Base-by-base conservation (phyloP, 805 yeast genomes). In the Metschnikowia orientalis region DNA sequence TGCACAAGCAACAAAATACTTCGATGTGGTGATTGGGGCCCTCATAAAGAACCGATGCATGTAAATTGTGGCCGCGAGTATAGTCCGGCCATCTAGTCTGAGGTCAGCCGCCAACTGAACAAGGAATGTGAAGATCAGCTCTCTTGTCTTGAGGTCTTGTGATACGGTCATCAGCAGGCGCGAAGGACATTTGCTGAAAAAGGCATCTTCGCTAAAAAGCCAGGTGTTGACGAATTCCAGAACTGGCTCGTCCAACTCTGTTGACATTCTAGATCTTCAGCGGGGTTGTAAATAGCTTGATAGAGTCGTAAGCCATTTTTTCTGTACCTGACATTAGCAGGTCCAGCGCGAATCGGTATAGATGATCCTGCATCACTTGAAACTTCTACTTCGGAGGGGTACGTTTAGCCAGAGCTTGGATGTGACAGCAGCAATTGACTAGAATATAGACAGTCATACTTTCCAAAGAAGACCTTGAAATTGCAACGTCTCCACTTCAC, bases 1-100 rank as follows among this genome's bases (percentile, higher is more conserved):
- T 4, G 71, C 69, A 40, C 63, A 53, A 3, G 69, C 70, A 18
- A 66, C 69, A 38, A 53, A 66, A 47, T 66, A 64, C 38, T 66
- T 66, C 23, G 71, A 65, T 10, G 61, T 53, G 11, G 71, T 59
- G 20, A 66, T 63, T 10, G 71, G 69, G 40, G 55, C 37, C 18
- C 70, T 42, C 69, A 63, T 61, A 40, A 61, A 66, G 36, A 53
- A 65, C 6, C 71, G 47, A 35, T 61, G 57, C 13, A 59, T 38
- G 40, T 63, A 65, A 12, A 66, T 43, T 3, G 70, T 61, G 8
- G 72, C 66, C 1, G 69, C 67, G 19, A 61, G 51, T n/a, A 66
- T 63, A 25, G 71, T 63, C 18, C 56, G 45, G 4, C 67, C 64
- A 40, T 63, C 69, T 18, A 66, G 53, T 39, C 61, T 63, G 25